Evolutionary conservation across 2,329 filamentous ascomycete genomes (phyloP).

Genomic region (Davidsoniella eucalypti): DNA sequence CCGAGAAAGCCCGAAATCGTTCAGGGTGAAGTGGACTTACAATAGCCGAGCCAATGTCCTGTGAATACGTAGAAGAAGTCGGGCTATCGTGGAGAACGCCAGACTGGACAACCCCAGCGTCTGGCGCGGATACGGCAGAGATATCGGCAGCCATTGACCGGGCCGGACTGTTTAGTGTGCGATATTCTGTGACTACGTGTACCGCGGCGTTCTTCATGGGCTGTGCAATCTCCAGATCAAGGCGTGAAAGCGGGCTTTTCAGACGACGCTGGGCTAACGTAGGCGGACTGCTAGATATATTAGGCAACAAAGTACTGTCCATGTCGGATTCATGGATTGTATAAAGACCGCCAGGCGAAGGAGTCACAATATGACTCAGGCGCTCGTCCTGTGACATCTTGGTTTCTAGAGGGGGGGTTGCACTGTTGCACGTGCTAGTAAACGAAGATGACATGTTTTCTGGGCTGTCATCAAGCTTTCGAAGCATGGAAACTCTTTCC

Average conservation of each 20-base stretch:
- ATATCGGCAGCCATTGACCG: constrained; percentile 2
- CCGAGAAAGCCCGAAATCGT: too few relatives aligned
- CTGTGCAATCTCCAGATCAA: neutral
- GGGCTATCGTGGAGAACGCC: neutral
- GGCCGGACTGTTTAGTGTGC: neutral
- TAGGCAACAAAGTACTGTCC: too few relatives aligned
- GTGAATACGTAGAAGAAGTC: constrained; percentile 20
- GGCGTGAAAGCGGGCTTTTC: neutral
- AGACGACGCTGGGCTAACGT: constrained; percentile 4
- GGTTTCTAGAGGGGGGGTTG: too few relatives aligned
- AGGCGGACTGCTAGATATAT: neutral
- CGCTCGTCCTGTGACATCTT: too few relatives aligned
- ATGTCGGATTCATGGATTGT: constrained; percentile 1
- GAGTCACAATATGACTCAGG: constrained; percentile 14
- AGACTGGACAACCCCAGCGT: neutral
- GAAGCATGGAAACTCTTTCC: too few relatives aligned
- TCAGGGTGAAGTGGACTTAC: constrained; percentile 15
- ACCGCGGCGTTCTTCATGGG: neutral
- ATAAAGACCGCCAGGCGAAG: constrained; percentile 16
- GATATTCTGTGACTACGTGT: neutral
- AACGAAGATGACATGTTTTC: too few relatives aligned
- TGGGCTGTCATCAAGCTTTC: too few relatives aligned
- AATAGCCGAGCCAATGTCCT: constrained; percentile 15
- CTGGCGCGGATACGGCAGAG: neutral
- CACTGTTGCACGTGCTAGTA: too few relatives aligned